Percentiles rank a stretch among this genome's conserved stretches.
Conservation (phyloP, 2,329 filamentous ascomycete species). For the Ophiognomonia clavigignenti-juglandacearum region DNA sequence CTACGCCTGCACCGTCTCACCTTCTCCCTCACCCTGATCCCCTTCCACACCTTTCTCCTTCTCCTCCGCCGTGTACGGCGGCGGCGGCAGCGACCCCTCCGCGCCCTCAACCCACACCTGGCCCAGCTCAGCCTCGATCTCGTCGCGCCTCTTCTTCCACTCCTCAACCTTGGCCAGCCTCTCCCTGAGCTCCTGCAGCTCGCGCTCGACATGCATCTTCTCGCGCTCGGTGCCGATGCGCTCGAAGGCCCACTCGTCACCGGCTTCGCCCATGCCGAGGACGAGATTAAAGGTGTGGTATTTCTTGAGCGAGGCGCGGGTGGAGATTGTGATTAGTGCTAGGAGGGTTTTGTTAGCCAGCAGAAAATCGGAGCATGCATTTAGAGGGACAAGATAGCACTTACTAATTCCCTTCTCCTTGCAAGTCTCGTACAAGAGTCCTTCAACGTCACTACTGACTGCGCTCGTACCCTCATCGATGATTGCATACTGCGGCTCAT, state of each 20-base stretch:
- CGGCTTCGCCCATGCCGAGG: constrained; percentile 73
- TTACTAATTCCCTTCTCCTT: constrained; percentile 91
- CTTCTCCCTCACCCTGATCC: neutral
- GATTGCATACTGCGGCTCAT: constrained; percentile 91
- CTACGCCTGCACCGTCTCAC: neutral
- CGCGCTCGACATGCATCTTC: constrained; percentile 88
- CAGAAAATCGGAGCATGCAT: too few relatives aligned
- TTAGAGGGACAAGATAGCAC: constrained; percentile 30
- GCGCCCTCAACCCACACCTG: constrained; percentile 55
- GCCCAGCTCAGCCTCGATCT: constrained; percentile 78
- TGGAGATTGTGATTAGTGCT: constrained; percentile 94
- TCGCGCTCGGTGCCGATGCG: constrained; percentile 90
- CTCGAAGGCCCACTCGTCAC: constrained; percentile 89
- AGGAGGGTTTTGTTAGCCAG: too few relatives aligned
- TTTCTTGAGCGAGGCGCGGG: constrained; percentile 87
- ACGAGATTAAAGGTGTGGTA: constrained; percentile 92
- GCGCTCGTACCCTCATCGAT: constrained; percentile 95
- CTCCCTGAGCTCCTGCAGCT: constrained; percentile 78
- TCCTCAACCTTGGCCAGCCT: constrained; percentile 74
- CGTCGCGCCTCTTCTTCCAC: constrained; percentile 72
- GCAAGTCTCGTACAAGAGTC: constrained; percentile 84
- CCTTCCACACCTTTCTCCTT: neutral
- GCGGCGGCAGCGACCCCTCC: constrained; percentile 42
- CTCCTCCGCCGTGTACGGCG: constrained; percentile 30
- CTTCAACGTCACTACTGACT: constrained; percentile 91